Evolutionary conservation across 2,329 filamentous ascomycete genomes (phyloP), one percentile per base, ranked within the genome.

Genomic region (Myriosclerotinia duriaeana): DNA sequence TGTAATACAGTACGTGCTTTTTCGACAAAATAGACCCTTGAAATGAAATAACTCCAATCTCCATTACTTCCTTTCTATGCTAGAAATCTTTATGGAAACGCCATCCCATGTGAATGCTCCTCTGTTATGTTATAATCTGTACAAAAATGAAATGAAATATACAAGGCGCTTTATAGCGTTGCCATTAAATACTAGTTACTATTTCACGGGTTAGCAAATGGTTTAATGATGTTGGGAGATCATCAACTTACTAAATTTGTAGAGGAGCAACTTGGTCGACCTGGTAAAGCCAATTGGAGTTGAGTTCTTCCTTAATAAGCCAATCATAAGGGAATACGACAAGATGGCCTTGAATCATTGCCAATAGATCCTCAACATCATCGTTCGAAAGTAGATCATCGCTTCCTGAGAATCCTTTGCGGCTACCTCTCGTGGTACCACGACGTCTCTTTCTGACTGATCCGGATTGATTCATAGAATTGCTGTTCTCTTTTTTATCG

Each of bases 281-380:
- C 76, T 94, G 92, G 79, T 97, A 98, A 69, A 97, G 85, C 95
- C 95, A 99, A 76, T 97, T 96, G 66, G 93, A 92, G 71, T 92
- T 93, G 75, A 89, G 87, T 81, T 98, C 95, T 79, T 98, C 95
- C 66, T 89, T 90, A 73, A 90, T 86, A 64, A 97, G 85, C 93
- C 96, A 99, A 74, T 99, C 92, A 78, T 98, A 97, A 7, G 95
- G 95, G 82, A 96, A 99, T 70, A 92, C 81, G 36, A 99, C 93
- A 63, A 99, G 78, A 76, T 93, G 88, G 1, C 95, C 95, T 78
- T 98, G 94, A 36, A 95, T 85, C 80, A 95, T 80, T 70, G 87
- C 85, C 71, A 97, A 81, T 71, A 98, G 79, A 72, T 91, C 89
- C 76, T 96, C 93, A 1, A 93, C 91, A 71, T 96, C 91, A 7